Percentiles rank a stretch among this genome's conserved stretches.
Conservation (phyloP, 768 basidiomycete genomes). For the Suillus lakei region DNA sequence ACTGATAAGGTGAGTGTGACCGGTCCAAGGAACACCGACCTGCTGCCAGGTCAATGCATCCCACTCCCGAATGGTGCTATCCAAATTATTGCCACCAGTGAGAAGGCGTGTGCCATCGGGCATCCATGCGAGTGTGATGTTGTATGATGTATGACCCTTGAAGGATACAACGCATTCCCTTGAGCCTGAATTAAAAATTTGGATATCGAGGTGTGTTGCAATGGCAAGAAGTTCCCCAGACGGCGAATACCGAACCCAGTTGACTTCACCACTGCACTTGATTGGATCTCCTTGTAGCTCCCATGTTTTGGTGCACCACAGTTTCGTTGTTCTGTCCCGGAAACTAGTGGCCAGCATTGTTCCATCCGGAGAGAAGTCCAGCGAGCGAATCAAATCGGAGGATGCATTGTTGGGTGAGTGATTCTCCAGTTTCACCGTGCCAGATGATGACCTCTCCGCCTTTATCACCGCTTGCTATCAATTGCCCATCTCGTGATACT, state of each 20-base stretch:
- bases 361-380: neutral
- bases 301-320: neutral
- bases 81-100: neutral
- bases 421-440: neutral
- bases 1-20: fast-evolving
- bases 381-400: fast-evolving
- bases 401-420: neutral
- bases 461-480: neutral
- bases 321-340: fast-evolving
- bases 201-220: neutral
- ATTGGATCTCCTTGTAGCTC: neutral
- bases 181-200: neutral
- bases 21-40: neutral
- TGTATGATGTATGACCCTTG: neutral
- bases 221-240: neutral
- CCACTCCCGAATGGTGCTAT: neutral
- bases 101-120: neutral
- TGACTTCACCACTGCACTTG: neutral
- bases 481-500: neutral
- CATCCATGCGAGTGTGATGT: neutral
- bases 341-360: neutral
- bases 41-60: neutral
- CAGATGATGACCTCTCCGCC: neutral
- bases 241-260: neutral
- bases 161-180: neutral